A percentile compares a stretch with the other conserved stretches of the same genome.
These are phyloP conservation scores for Cephaloascus albidus DNA, from an alignment of 805 yeast genomes.

Conservation along the genomic window DNA sequence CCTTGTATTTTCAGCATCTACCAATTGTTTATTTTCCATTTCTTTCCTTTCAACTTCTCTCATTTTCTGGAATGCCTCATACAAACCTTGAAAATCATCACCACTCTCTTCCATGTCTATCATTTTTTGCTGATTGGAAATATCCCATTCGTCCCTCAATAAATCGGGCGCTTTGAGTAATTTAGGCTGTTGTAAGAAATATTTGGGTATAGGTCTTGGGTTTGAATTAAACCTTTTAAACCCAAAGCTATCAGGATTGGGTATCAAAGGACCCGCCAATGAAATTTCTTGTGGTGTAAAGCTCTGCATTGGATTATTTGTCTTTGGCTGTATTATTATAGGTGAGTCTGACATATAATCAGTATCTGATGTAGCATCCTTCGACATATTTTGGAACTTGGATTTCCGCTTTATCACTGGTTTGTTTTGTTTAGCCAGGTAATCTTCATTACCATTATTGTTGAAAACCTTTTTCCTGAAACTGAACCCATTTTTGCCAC, in stretches of 20 bases:
- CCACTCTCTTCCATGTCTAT: conserved; percentile 36
- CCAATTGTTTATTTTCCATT: conserved; percentile 76
- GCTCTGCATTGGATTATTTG: conserved; percentile 5
- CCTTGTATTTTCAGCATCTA: conserved; percentile 77
- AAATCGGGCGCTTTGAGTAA: conserved; percentile 22
- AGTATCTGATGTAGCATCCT: not conserved
- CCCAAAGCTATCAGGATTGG: conserved; percentile 20
- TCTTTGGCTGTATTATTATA: not conserved
- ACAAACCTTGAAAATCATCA: conserved; percentile 59
- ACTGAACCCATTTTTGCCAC: not conserved
- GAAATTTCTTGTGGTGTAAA: conserved; percentile 11
- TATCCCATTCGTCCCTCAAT: conserved; percentile 56
- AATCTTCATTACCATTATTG: not conserved
- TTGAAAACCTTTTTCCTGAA: not conserved
- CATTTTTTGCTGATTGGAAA: conserved; percentile 59
- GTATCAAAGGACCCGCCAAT: conserved; percentile 19
- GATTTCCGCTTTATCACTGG: not conserved
- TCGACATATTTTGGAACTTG: no score
- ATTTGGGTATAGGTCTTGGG: conserved; percentile 24
- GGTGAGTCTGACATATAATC: not conserved
- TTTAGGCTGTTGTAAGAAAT: conserved; percentile 24
- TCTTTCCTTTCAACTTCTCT: conserved; percentile 64
- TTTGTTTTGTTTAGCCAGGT: no score
- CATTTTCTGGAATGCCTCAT: conserved; percentile 66
- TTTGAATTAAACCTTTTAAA: conserved; percentile 8